Conservation (phyloP, 1,284 basidiomycete species). For the Trametes sp. region DNA sequence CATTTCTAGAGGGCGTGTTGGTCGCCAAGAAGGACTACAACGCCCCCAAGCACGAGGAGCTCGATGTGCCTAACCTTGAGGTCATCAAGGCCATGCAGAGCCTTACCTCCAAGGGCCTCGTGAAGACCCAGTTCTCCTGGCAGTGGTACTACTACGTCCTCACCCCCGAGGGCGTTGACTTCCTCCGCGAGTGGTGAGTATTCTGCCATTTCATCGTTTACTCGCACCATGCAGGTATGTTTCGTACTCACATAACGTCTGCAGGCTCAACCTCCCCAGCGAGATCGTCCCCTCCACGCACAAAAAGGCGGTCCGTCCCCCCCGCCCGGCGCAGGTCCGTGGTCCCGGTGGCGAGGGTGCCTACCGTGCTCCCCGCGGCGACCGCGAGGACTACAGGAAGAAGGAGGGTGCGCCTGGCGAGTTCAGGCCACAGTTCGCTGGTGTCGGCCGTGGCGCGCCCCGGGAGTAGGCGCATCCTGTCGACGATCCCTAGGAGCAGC, state of each 20-base stretch:
- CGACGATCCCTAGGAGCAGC: constrained; percentile 23
- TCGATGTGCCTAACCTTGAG: constrained; percentile 96
- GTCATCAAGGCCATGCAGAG: constrained; percentile 99
- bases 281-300: constrained; percentile 96
- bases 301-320: constrained; percentile 88
- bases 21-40: constrained; percentile 99
- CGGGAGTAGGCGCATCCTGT: constrained; percentile 50
- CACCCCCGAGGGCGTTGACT: constrained; percentile 94
- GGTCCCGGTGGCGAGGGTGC: constrained; percentile 70
- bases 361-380: constrained; percentile 87
- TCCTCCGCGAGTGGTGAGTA: constrained; percentile 89
- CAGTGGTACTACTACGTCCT: constrained; percentile 96
- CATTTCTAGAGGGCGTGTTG: constrained; percentile 87
- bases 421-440: constrained; percentile 85
- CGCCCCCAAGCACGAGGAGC: constrained; percentile 96
- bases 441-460: constrained; percentile 88
- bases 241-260: not conserved
- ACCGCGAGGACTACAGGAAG: constrained; percentile 91
- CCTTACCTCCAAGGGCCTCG: constrained; percentile 93
- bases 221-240: not conserved
- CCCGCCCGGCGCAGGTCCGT: constrained; percentile 77
- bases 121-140: constrained; percentile 99
- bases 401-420: constrained; percentile 85
- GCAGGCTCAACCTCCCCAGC: constrained; percentile 88
- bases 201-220: too few relatives aligned